Evolutionary conservation across 768 basidiomycete genomes (phyloP), one percentile per base, ranked within the genome.

Genomic region (Lepiota venenata): DNA sequence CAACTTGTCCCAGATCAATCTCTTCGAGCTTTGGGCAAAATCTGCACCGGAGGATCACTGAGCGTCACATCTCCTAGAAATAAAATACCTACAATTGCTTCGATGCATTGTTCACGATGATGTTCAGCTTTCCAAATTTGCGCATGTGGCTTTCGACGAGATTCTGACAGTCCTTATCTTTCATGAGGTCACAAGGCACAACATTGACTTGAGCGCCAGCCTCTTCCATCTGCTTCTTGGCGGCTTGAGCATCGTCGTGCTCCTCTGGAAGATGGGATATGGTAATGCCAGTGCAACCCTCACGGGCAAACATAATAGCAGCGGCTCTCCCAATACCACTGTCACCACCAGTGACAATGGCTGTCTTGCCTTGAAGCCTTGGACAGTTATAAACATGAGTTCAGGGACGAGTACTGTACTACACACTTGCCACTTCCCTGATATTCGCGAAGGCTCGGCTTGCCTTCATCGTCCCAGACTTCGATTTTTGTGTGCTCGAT

Each of bases 51-150:
- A 64, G 57, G n/a, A 29, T 10, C 35, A 16, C 45, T 27, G 14
- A 55, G 47, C 11, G 10, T 22, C 25, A 27, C 9, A 9, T 32
- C 7, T 29, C 18, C 14, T 14, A 16, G 44, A 54, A 47, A 16
- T 8, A 36, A 32, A 15, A 18, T 12, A 59, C 65, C 29, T 48
- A 66, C 69, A 71, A 67, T 57, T 78, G 75, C 60, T 82, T 80
- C 39, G 73, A 74, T 16, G 81, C 82, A 63, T 84, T 83, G 66
- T 84, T 83, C 51, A 86, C 80, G 44, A 84, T 70, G 45, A 85
- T 72, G 62, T 85, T 78, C 22, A 83, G 62, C 50, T 69, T 68
- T 16, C 72, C 71, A 56, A 74, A 82, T 43, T 62, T 69, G 29
- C 69, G 56, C 53, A 83, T 58, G 61, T 84, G 83, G 43, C 70